Evolutionary conservation across 441 rosid genomes (phyloP).

Genomic region (Mallotus japonicus): DNA sequence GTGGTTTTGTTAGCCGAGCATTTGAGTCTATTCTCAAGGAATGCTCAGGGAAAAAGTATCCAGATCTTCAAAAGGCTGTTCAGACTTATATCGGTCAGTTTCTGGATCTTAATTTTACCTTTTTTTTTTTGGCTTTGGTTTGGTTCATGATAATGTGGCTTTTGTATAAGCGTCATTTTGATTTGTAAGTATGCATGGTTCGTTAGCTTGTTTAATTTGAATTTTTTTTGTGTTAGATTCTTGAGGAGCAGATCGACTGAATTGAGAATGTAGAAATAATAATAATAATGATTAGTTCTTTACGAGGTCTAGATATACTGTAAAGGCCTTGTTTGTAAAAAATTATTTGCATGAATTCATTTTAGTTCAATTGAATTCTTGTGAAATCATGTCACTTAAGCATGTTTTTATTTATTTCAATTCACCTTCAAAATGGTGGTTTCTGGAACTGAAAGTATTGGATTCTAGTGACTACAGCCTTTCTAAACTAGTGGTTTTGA

Average conservation of each 20-base stretch:
- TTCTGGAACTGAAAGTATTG: too few relatives aligned
- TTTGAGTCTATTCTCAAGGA: conserved; percentile 97
- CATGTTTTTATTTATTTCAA: too few relatives aligned
- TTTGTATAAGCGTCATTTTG: not conserved
- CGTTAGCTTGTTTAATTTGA: too few relatives aligned
- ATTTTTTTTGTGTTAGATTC: too few relatives aligned
- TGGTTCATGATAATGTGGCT: not conserved
- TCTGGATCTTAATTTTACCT: not conserved
- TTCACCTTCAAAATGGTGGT: too few relatives aligned
- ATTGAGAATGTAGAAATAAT: not conserved
- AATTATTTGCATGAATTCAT: too few relatives aligned
- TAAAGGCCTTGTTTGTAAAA: too few relatives aligned
- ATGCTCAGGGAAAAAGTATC: conserved; percentile 72
- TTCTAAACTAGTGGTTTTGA: too few relatives aligned
- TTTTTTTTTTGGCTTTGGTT: not conserved
- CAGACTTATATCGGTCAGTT: conserved; percentile 72
- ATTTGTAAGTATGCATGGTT: too few relatives aligned
- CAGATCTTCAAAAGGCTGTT: conserved; percentile 88
- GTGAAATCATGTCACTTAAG: too few relatives aligned
- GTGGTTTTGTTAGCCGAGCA: conserved; percentile 91
- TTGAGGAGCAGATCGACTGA: not conserved
- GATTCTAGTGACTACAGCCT: too few relatives aligned
- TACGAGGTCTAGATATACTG: not conserved
- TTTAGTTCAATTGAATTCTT: too few relatives aligned
- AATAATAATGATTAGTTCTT: not conserved